Evolutionary conservation across 176 grass and related monocot species (phyloP).

Genomic region (Otatea glauca): DNA sequence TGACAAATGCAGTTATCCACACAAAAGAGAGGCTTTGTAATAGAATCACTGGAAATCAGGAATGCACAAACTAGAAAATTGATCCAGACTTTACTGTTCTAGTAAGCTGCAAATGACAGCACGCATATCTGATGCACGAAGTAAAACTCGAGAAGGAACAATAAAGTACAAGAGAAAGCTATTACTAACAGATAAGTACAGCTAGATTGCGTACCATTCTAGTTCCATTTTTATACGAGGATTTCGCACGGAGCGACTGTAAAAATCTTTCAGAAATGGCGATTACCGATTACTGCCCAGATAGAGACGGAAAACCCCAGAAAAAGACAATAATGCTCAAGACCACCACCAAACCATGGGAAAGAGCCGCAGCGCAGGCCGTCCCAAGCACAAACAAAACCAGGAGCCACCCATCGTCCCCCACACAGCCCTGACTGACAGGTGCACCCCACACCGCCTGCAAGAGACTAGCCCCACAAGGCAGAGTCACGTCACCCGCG

Average conservation of each 20-base stretch:
- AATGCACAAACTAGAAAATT: background rate
- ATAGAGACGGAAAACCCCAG: background rate
- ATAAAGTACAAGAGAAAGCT: background rate
- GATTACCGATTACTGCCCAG: background rate
- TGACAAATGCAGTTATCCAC: background rate
- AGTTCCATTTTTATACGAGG: no score
- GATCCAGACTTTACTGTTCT: no score
- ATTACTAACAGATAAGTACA: background rate
- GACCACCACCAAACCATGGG: background rate
- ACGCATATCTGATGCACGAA: no score
- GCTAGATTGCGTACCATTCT: background rate
- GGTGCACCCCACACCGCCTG: constrained; percentile 12
- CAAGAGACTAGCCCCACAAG: background rate
- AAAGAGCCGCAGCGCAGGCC: background rate
- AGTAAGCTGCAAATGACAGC: no score
- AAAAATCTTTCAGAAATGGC: background rate
- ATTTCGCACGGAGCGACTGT: no score
- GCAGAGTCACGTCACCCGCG: background rate
- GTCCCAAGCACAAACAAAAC: background rate
- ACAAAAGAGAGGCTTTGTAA: background rate
- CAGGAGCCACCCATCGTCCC: background rate
- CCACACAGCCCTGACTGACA: background rate
- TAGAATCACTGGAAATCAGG: background rate
- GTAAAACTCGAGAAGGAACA: background rate
- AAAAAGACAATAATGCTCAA: background rate